Percentiles rank a stretch among this genome's conserved stretches.
Conservation (phyloP, 352 stramenopile genomes). For the Pythium sukuiense region DNA sequence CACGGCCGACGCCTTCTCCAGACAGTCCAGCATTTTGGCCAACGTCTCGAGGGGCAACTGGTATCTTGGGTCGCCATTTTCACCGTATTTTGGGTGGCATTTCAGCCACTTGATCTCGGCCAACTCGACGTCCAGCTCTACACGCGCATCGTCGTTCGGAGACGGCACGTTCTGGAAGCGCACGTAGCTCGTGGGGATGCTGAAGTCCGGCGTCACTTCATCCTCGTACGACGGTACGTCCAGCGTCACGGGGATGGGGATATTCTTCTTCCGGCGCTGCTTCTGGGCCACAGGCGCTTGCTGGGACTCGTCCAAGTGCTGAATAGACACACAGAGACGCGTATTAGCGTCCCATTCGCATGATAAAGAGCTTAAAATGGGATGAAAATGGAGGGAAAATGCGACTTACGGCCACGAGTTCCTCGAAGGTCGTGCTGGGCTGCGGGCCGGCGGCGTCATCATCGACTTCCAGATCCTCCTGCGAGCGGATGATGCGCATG, state of each 20-base stretch:
- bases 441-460: slow-evolving; percentile 45
- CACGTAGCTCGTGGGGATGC: slow-evolving; percentile 80
- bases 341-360: not conserved
- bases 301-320: slow-evolving; percentile 63
- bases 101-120: slow-evolving; percentile 89
- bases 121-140: slow-evolving; percentile 79
- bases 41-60: slow-evolving; percentile 67
- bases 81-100: slow-evolving; percentile 80
- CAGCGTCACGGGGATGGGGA: slow-evolving; percentile 82
- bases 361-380: not conserved
- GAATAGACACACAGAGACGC: slow-evolving; percentile 9
- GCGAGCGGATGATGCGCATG: slow-evolving; percentile 81
- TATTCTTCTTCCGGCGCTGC: slow-evolving; percentile 77
- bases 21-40: slow-evolving; percentile 81
- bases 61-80: slow-evolving; percentile 77
- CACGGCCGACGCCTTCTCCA: slow-evolving; percentile 82
- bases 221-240: slow-evolving; percentile 65
- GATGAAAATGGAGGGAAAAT: not conserved
- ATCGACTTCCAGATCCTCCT: slow-evolving; percentile 76
- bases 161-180: slow-evolving; percentile 69
- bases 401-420: slow-evolving; percentile 64
- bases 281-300: slow-evolving; percentile 41
- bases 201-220: slow-evolving; percentile 66
- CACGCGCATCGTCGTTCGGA: slow-evolving; percentile 41
- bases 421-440: slow-evolving; percentile 60